These are phyloP conservation scores for Hypomontagnella submonticulosa DNA, from an alignment of 495 filamentous ascomycete species.

Conservation along the genomic window DNA sequence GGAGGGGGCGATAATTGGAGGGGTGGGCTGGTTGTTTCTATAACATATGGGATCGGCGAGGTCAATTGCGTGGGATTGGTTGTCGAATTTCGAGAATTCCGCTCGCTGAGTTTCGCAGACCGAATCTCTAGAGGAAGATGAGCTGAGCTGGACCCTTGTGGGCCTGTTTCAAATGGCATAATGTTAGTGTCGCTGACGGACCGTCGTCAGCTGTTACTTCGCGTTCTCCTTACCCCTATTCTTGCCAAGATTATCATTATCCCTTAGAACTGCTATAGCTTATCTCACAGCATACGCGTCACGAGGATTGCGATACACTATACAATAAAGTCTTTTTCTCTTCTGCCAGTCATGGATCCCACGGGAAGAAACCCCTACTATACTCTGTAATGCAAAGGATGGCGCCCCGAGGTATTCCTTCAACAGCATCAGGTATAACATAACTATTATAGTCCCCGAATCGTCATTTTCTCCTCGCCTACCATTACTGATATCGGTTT, in stretches of 20 bases:
- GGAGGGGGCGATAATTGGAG: slow-evolving; percentile 1
- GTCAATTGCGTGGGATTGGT: slow-evolving; percentile 14
- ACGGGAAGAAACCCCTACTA: too few species aligned
- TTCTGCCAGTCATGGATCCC: too few species aligned
- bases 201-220: slow-evolving; percentile 25
- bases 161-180: slow-evolving; percentile 19
- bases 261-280: too few species aligned
- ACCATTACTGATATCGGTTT: too few species aligned
- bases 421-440: too few species aligned
- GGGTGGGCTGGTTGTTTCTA: slow-evolving; percentile 22
- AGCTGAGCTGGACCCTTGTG: slow-evolving; percentile 3
- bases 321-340: too few species aligned
- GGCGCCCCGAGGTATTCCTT: too few species aligned
- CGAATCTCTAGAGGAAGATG: slow-evolving; percentile 4
- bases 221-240: slow-evolving; percentile 21
- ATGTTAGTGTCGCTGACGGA: slow-evolving; percentile 17
- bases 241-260: slow-evolving; percentile 3
- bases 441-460: too few species aligned
- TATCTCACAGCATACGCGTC: too few species aligned
- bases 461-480: too few species aligned
- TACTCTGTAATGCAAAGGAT: too few species aligned
- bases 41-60: slow-evolving; percentile 33
- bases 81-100: slow-evolving; percentile 11
- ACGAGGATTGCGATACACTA: too few species aligned
- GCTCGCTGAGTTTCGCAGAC: background rate